Evolutionary conservation across 2,329 filamentous ascomycete species (phyloP).

Genomic region (Helotiales sp.): DNA sequence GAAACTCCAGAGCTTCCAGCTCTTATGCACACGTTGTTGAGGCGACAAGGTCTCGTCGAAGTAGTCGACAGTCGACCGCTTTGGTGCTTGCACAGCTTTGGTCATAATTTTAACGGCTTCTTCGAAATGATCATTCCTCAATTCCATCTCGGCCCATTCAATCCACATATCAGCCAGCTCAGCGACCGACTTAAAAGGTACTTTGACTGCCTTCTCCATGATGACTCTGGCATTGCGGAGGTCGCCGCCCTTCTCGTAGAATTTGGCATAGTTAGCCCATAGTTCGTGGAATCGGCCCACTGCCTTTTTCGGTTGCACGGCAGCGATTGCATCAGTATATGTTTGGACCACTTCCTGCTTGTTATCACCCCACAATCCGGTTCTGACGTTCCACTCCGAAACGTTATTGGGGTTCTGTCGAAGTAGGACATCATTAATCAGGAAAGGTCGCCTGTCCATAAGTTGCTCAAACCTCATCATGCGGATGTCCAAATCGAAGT

Average conservation of each 20-base stretch:
- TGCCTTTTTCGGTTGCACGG: slow-evolving; percentile 92
- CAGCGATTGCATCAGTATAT: slow-evolving; percentile 90
- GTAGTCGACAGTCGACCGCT: slow-evolving; percentile 97
- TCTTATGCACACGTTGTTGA: slow-evolving; percentile 97
- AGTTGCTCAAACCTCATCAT: slow-evolving; percentile 98
- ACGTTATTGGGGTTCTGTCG: slow-evolving; percentile 97
- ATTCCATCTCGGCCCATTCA: slow-evolving; percentile 97
- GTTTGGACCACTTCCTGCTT: slow-evolving; percentile 88
- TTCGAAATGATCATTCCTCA: slow-evolving; percentile 94
- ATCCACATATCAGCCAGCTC: slow-evolving; percentile 99
- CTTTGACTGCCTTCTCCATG: slow-evolving; percentile 96
- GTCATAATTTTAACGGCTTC: slow-evolving; percentile 94
- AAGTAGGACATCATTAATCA: slow-evolving; percentile 92
- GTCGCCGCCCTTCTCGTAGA: slow-evolving; percentile 89
- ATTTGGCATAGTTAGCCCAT: slow-evolving; percentile 95
- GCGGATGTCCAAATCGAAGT: slow-evolving; percentile 91
- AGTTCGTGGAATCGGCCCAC: slow-evolving; percentile 91
- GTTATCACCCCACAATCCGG: slow-evolving; percentile 95
- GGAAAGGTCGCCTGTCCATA: slow-evolving; percentile 94
- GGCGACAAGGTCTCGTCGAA: slow-evolving; percentile 94
- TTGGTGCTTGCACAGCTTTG: slow-evolving; percentile 95
- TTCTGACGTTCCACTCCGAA: slow-evolving; percentile 93
- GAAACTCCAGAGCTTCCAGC: slow-evolving; percentile 99
- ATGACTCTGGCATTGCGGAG: slow-evolving; percentile 84
- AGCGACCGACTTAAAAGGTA: slow-evolving; percentile 95